Percentiles rank a stretch among this genome's conserved stretches.
Conservation (phyloP, 1,139 yeast species). For the Blastobotrys raffinosifermentans region DNA sequence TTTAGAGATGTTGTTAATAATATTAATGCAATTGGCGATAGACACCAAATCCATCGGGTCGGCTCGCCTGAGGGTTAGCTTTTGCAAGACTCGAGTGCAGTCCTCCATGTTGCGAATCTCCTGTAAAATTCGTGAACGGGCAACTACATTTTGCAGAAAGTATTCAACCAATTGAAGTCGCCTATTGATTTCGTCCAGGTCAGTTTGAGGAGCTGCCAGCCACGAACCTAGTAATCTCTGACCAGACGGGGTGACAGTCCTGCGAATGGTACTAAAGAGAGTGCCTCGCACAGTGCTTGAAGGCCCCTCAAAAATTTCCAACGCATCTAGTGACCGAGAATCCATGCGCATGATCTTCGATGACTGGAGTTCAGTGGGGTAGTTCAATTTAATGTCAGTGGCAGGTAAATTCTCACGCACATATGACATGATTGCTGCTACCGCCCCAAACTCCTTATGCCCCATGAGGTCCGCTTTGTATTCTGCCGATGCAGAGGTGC, state of each 20-base stretch:
- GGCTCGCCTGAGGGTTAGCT: constrained; percentile 41
- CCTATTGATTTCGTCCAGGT: constrained; percentile 45
- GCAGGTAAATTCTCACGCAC: constrained; percentile 54
- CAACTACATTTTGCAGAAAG: constrained; percentile 40
- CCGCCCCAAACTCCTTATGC: constrained; percentile 42
- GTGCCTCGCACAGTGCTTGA: constrained; percentile 53
- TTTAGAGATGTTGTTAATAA: constrained; percentile 21
- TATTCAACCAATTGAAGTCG: constrained; percentile 61
- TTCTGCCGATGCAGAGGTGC: constrained; percentile 14
- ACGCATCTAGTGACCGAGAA: constrained; percentile 70
- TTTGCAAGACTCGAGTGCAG: constrained; percentile 49
- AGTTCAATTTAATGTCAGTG: constrained; percentile 42
- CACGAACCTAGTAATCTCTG: constrained; percentile 70
- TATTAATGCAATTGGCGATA: constrained; percentile 38
- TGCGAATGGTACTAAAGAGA: constrained; percentile 55
- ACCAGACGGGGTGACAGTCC: constrained; percentile 79
- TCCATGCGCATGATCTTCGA: constrained; percentile 68
- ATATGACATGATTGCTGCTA: constrained; percentile 51
- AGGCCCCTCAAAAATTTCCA: constrained; percentile 63
- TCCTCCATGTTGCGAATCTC: constrained; percentile 40
- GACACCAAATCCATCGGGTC: constrained; percentile 42
- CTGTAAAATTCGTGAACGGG: constrained; percentile 34
- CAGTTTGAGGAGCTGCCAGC: constrained; percentile 75
- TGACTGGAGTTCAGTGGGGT: constrained; percentile 48
- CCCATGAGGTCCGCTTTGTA: constrained; percentile 10